phyloP scores from a whole-genome alignment of 768 basidiomycete species.

The Cubamyces sp. region DNA sequence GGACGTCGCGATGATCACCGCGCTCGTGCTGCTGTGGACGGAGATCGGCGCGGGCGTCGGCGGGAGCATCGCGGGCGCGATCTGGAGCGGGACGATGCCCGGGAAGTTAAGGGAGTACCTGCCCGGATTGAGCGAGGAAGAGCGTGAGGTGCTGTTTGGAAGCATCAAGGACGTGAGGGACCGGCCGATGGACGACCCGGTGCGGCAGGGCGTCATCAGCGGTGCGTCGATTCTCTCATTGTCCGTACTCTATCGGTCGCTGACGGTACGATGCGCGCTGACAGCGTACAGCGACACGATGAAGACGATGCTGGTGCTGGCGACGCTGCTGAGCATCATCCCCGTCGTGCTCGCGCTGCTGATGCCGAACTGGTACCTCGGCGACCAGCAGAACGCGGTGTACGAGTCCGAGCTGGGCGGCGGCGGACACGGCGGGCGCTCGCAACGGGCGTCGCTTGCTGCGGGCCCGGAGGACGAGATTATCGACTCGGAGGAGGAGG shows the following conservation, averaged over 20 bases:
- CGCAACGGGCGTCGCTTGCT: neutral
- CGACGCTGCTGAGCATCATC: conserved; percentile 18
- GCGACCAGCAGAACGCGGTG: conserved; percentile 72
- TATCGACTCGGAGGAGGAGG: neutral
- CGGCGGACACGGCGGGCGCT: neutral
- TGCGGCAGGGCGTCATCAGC: conserved; percentile 23
- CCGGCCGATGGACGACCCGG: conserved; percentile 18
- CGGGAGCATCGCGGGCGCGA: conserved; percentile 38
- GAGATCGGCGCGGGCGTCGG: conserved; percentile 49
- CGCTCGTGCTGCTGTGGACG: conserved; percentile 48
- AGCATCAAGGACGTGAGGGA: conserved; percentile 22
- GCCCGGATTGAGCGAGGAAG: conserved; percentile 14
- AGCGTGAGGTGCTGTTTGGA: conserved; percentile 22
- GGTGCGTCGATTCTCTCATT: conserved; percentile 10
- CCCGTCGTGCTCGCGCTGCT: conserved; percentile 30
- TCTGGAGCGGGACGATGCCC: conserved; percentile 33
- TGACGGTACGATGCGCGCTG: neutral
- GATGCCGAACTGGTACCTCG: conserved; percentile 70
- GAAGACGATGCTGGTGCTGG: conserved; percentile 20
- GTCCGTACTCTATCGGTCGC: neutral
- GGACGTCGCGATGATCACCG: conserved; percentile 50
- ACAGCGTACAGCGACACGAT: conserved; percentile 27
- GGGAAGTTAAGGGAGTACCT: conserved; percentile 31
- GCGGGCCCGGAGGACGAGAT: conserved; percentile 6
- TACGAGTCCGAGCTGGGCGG: conserved; percentile 38